Conservation (phyloP, 176 grass and related monocot genomes). For the Carex parvula region DNA sequence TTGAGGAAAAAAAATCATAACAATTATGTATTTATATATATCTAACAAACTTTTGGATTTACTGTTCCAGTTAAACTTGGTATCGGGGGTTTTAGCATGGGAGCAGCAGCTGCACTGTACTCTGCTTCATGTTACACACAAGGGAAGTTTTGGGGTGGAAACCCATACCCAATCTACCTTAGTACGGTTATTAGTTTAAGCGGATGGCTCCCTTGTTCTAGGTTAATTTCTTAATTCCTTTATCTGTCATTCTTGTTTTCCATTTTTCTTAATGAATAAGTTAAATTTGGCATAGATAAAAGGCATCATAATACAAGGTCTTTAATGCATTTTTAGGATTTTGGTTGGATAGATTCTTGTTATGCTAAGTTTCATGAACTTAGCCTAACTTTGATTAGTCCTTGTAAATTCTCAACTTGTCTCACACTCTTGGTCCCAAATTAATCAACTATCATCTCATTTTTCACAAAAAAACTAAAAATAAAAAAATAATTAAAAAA, state of each 20-base stretch:
- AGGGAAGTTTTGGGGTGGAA: conserved; percentile 64
- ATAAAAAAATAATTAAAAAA: neutral
- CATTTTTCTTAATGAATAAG: neutral
- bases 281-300: neutral
- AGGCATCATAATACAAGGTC: neutral
- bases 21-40: neutral
- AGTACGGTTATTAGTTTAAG: conserved; percentile 63
- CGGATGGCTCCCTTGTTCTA: conserved; percentile 94
- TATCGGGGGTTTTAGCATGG: conserved; percentile 98
- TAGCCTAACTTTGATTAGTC: neutral
- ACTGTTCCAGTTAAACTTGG: conserved; percentile 65
- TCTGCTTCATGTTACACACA: conserved; percentile 73
- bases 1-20: neutral
- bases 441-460: neutral
- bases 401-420: neutral
- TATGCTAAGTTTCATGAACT: neutral
- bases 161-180: conserved; percentile 58
- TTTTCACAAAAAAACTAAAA: neutral
- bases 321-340: neutral
- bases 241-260: neutral
- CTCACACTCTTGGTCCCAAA: neutral
- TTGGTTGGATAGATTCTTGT: neutral
- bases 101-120: conserved; percentile 60
- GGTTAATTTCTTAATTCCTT: conserved; percentile 30
- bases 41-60: neutral